Conservation (phyloP, 495 filamentous ascomycete genomes). For the Echria macrotheca region DNA sequence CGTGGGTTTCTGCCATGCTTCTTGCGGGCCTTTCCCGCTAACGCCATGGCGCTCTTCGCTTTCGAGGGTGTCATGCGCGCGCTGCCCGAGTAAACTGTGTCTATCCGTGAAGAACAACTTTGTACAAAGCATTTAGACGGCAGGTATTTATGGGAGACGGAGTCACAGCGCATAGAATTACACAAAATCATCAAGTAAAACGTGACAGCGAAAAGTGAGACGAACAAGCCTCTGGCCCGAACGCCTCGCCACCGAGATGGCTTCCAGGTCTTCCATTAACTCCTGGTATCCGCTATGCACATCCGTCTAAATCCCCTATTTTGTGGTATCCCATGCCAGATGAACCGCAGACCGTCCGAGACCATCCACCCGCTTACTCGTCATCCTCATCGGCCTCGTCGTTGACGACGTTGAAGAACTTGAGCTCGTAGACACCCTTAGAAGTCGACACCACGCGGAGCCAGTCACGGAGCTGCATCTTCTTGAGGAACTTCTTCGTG, state of each 20-base stretch:
- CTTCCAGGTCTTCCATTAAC: constrained; percentile 19
- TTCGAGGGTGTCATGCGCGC: constrained; percentile 89
- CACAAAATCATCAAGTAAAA: too few relatives aligned
- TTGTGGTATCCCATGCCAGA: constrained; percentile 17
- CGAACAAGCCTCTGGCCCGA: constrained; percentile 17
- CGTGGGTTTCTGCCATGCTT: constrained; percentile 92
- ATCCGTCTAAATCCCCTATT: constrained; percentile 16
- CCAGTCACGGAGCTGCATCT: constrained; percentile 99
- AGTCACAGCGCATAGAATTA: too few relatives aligned
- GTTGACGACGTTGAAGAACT: constrained; percentile 99
- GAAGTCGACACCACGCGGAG: constrained; percentile 95
- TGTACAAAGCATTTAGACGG: too few relatives aligned
- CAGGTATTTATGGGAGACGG: too few relatives aligned
- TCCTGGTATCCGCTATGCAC: constrained; percentile 18
- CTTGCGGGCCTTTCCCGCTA: constrained; percentile 89
- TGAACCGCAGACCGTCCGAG: constrained; percentile 16
- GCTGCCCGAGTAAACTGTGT: constrained; percentile 48
- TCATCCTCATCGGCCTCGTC: constrained; percentile 96
- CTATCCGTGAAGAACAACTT: background rate
- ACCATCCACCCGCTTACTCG: constrained; percentile 56
- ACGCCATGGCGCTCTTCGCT: constrained; percentile 86
- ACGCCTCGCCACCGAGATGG: constrained; percentile 19
- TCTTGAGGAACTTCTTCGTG: constrained; percentile 99
- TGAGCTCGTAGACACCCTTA: constrained; percentile 96
- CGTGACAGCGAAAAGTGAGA: too few relatives aligned